Base-by-base conservation (phyloP, 495 filamentous ascomycete species). In the Neurospora sp. region DNA sequence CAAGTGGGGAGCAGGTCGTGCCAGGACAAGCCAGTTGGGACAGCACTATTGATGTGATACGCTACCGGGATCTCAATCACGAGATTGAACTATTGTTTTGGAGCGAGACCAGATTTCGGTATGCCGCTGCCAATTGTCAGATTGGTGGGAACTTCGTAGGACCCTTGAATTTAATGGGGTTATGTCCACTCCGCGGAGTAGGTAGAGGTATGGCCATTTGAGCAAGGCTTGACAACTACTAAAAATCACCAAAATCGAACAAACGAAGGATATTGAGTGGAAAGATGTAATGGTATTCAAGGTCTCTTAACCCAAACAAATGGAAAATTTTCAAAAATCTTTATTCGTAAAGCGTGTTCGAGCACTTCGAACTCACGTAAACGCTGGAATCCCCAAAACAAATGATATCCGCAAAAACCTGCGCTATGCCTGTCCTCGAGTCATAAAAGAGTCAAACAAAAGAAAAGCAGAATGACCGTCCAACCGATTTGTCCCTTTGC, bases 301-400 rank as follows among this genome's bases (percentile, higher is more conserved):
- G 9, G 12, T 66, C 54, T 66, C 27, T 66, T 66, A 9, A 66
- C 54, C 27, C 54, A 31, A 62, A 35, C 54, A 35, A 66, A 66
- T 66, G 27, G 27, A 35, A 35, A 10, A 35, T 6, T 35, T 66
- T 18, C 12, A 66, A 31, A 71, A 71, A 71, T 35, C 35, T 42
- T 70, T 59, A 54, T 70, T 71, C 69, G 27, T 75, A 38, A 62
- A 69, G 70, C 54, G 54, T 66, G 54, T 71, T 76, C 75, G 75
- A 76, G 73, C 75, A 74, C 75, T 76, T 76, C 75, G 75, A 72
- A 71, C 37, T n/a, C 54, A 35, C 27, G 27, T 37, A 9, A 18
- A 66, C 54, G 54, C 27, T 66, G 12, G 23, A 66, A 35, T 66
- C 23, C 54, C 54, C 5, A 73, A 39, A 48, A 71, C 27, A 31